Base-by-base conservation (phyloP, 805 yeast species). In the Saccharomycopsis guyanensis region DNA sequence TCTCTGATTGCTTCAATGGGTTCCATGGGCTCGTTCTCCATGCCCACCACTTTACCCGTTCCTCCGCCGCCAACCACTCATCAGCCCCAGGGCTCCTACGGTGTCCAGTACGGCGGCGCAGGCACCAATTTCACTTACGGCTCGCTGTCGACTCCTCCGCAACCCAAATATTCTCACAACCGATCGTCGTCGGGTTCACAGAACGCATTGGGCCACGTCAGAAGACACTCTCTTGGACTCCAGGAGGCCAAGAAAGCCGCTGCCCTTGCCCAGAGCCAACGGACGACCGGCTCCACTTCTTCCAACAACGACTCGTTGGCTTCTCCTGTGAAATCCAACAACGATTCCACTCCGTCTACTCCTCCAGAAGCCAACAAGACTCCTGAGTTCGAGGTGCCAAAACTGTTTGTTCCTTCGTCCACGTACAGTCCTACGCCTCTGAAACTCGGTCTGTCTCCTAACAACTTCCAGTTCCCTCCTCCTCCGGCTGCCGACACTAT, bases 221-320 rank as follows among this genome's bases (percentile, higher is more conserved):
- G 98, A 67, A 78, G 98, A 62, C 97, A 91, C 62, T 88, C 97
- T 0, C 68, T 91, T 50, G 97, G 95, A 2, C 70, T 91, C 48
- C 80, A 80, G 44, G 98, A 91, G 65, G 97, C 97, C 10, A 88
- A 86, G 57, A 82, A 82, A 55, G 97, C 97, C 4, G 98, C 98
- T n/a, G 96, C 96, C 3, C 81, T 80, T 55, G 89, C 80, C 33
- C 87, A 82, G 59, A 81, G 83, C 2, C 93, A 86, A 60, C 74
- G 88, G 62, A 60, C 60, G 4, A 56, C 49, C 42, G 58, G 52
- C 1, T 15, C 10, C 20, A 16, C 7, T 8, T 27, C 44, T 6
- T 19, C 23, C 2, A 23, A 3, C 19, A 33, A 29, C 3, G 45
- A 40, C 41, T 25, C 42, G 41, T 43, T 47, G 3, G 42, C 51